phyloP scores from a whole-genome alignment of 164 flowering plant species.

The Aristolochia contorta region DNA sequence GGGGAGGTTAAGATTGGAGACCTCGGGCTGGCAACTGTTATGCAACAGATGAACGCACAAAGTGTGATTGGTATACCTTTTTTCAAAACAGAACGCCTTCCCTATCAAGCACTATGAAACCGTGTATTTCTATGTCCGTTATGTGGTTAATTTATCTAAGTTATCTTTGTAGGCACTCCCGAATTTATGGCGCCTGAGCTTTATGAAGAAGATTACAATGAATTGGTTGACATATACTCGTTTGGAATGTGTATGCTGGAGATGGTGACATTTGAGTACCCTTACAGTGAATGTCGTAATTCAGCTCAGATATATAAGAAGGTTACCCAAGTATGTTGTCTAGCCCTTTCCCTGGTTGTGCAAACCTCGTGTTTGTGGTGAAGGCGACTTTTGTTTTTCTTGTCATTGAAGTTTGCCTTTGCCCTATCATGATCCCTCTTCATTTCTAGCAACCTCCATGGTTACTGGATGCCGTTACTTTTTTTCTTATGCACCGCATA shows the following conservation, averaged over 20 bases:
- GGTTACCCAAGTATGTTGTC: slow-evolving; percentile 44
- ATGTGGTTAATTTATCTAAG: background rate
- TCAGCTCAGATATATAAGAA: slow-evolving; percentile 62
- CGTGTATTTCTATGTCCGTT: background rate
- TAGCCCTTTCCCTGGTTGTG: too few relatives aligned
- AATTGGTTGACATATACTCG: slow-evolving; percentile 58
- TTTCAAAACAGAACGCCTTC: background rate
- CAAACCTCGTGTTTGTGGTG: background rate
- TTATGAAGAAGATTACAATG: slow-evolving; percentile 58
- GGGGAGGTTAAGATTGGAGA: slow-evolving; percentile 71
- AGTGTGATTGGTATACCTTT: slow-evolving; percentile 39
- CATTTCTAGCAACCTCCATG: too few relatives aligned
- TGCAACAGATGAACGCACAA: slow-evolving; percentile 43
- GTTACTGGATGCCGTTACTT: too few relatives aligned
- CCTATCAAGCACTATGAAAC: background rate
- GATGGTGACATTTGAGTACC: slow-evolving; percentile 64
- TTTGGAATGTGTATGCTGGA: slow-evolving; percentile 76
- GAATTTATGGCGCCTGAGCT: slow-evolving; percentile 77
- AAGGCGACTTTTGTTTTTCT: background rate
- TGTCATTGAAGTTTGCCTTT: too few relatives aligned
- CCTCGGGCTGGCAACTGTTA: slow-evolving; percentile 54
- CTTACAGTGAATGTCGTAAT: slow-evolving; percentile 54
- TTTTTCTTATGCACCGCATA: too few relatives aligned
- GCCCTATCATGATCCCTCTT: too few relatives aligned
- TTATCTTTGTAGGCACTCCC: slow-evolving; percentile 41